phyloP scores from a whole-genome alignment of 2,329 filamentous ascomycete genomes.

The Colletotrichum filicis region DNA sequence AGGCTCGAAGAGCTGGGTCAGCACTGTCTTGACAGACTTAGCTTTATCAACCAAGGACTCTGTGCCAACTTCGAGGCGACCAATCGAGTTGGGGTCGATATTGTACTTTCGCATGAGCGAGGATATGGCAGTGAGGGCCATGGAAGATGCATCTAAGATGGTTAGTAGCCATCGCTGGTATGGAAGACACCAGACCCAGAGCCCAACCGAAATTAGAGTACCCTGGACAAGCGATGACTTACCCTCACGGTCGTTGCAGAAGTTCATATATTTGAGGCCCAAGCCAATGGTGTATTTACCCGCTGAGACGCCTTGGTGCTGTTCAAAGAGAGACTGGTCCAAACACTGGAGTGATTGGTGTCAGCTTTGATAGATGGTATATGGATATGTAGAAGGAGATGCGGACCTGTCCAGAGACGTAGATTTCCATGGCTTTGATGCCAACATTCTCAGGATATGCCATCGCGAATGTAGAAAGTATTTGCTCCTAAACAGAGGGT shows the following conservation, averaged over 20 bases:
- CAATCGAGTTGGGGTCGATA: constrained; percentile 81
- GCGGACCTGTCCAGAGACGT: constrained; percentile 85
- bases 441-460: constrained; percentile 67
- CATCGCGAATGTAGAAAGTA: no score
- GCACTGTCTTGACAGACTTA: constrained; percentile 88
- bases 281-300: constrained; percentile 93
- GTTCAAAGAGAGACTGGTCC: constrained; percentile 83
- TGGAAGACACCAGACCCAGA: background rate
- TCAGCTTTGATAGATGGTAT: background rate
- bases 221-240: constrained; percentile 42
- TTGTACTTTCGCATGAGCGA: constrained; percentile 85
- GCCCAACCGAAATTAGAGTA: no score
- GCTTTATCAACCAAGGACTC: constrained; percentile 90
- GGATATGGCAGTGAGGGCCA: constrained; percentile 81
- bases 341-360: constrained; percentile 70
- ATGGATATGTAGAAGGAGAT: no score
- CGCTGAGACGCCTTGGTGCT: constrained; percentile 82
- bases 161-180: constrained; percentile 52
- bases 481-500: no score
- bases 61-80: constrained; percentile 85
- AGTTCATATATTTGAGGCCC: constrained; percentile 91
- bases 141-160: constrained; percentile 76
- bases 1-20: constrained; percentile 83
- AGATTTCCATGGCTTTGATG: constrained; percentile 93
- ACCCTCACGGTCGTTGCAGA: constrained; percentile 91